A percentile compares a stretch with the other conserved stretches of the same genome.
Conservation (phyloP, 2,329 filamentous ascomycete genomes). For the Neophaeococcomyces mojaviensis region DNA sequence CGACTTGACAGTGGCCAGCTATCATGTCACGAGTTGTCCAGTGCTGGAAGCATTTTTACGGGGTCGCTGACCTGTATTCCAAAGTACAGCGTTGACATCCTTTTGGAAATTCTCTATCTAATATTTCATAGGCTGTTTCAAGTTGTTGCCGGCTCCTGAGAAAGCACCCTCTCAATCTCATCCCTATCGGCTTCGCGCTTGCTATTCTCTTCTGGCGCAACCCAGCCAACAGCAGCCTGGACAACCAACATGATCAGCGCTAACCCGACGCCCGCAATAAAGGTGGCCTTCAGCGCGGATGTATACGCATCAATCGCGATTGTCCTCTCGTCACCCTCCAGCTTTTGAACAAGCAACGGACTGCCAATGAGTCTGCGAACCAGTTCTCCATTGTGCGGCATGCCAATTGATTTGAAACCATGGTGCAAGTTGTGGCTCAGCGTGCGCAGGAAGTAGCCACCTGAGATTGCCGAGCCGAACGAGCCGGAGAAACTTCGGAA, state of each 20-base stretch:
- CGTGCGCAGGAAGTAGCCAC: constrained; percentile 63
- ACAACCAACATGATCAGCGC: constrained; percentile 43
- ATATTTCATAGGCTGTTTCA: too few species aligned
- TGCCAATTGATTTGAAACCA: constrained; percentile 46
- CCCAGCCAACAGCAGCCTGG: constrained; percentile 55
- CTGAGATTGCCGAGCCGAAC: constrained; percentile 72
- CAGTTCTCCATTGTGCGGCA: constrained; percentile 36
- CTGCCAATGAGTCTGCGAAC: constrained; percentile 51
- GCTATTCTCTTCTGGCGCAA: constrained; percentile 23
- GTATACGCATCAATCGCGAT: constrained; percentile 50
- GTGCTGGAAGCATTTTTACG: too few species aligned
- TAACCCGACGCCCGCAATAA: constrained; percentile 44
- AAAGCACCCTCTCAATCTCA: too few species aligned
- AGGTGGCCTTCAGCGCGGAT: constrained; percentile 46
- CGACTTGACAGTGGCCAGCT: too few species aligned
- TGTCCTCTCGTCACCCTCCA: constrained; percentile 43
- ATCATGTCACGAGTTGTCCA: too few species aligned
- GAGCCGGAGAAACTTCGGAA: constrained; percentile 75
- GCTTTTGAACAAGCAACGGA: constrained; percentile 45
- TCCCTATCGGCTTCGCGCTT: too few species aligned
- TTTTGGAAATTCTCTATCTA: too few species aligned
- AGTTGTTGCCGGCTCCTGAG: too few species aligned
- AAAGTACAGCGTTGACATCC: too few species aligned
- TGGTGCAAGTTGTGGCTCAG: constrained; percentile 49
- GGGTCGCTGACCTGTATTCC: too few species aligned